A percentile compares a stretch with the other conserved stretches of the same genome.
Evolutionary conservation across 1,139 yeast species (phyloP).

Genomic region (Protomyces inundatus): DNA sequence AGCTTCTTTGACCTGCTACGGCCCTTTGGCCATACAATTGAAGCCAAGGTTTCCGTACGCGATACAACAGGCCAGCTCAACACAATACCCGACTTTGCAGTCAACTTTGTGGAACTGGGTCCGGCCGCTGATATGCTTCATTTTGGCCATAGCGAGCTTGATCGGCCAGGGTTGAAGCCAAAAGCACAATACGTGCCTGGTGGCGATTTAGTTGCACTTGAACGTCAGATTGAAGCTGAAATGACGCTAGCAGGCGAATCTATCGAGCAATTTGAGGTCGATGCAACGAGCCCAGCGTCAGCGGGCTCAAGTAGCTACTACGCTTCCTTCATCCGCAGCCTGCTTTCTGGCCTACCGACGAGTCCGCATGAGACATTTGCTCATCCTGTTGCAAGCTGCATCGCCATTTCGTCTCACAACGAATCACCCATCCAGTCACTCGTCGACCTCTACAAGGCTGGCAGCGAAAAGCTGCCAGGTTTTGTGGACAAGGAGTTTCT

Average conservation of each 20-base stretch:
- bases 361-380: constrained; percentile 84
- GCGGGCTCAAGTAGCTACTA: constrained; percentile 11
- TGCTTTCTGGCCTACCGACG: constrained; percentile 57
- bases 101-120: constrained; percentile 35
- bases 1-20: constrained; percentile 42
- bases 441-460: constrained; percentile 38
- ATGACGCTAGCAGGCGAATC: constrained; percentile 15
- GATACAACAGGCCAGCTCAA: constrained; percentile 37
- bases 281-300: neutral
- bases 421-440: constrained; percentile 50
- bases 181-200: constrained; percentile 3
- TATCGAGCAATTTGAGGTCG: neutral
- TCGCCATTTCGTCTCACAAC: constrained; percentile 52
- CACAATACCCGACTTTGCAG: constrained; percentile 37
- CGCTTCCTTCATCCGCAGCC: constrained; percentile 47
- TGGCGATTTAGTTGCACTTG: constrained; percentile 18
- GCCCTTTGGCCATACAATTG: constrained; percentile 44
- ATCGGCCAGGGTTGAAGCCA: constrained; percentile 9
- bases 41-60: constrained; percentile 43
- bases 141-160: constrained; percentile 8
- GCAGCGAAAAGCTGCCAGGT: constrained; percentile 38
- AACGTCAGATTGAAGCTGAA: constrained; percentile 21
- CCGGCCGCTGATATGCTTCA: constrained; percentile 18
- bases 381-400: constrained; percentile 77
- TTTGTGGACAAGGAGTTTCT: constrained; percentile 41